Percentiles rank a stretch among this genome's conserved stretches.
Evolutionary conservation across 169 alveolate species (phyloP).

Genomic region (Theileria sp.): DNA sequence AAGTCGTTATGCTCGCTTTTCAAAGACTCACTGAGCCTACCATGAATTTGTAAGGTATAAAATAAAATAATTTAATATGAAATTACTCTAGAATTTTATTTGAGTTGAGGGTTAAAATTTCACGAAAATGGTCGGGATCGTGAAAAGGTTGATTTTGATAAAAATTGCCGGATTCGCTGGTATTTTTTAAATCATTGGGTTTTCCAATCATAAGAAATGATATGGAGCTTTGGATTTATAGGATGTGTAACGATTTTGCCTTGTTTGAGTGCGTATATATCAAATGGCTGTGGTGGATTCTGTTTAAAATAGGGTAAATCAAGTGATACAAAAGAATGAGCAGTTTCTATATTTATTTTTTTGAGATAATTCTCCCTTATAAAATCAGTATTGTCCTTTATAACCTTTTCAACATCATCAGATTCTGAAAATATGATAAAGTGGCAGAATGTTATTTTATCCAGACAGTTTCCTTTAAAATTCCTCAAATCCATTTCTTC

Average conservation of each 20-base stretch:
- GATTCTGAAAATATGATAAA: neutral
- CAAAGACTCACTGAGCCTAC: conserved; percentile 34
- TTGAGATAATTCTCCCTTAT: neutral
- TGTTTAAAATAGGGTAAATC: conserved; percentile 7
- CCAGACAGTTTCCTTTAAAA: conserved; percentile 14
- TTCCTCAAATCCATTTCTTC: conserved; percentile 55
- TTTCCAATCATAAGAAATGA: conserved; percentile 9
- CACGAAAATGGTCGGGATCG: neutral
- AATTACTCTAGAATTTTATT: conserved; percentile 29
- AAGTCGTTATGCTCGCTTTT: conserved; percentile 31
- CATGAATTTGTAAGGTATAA: neutral
- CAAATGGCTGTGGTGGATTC: conserved; percentile 4
- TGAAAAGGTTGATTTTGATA: neutral
- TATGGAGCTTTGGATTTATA: neutral
- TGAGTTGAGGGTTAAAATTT: conserved; percentile 18
- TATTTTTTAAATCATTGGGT: neutral
- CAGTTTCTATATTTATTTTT: neutral
- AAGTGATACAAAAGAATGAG: neutral
- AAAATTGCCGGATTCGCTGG: neutral
- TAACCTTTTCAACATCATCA: neutral
- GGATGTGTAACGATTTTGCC: conserved; percentile 18
- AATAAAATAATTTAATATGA: neutral
- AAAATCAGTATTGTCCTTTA: neutral
- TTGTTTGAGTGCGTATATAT: neutral
- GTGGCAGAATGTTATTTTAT: conserved; percentile 24